These are phyloP conservation scores for Anastatica hierochuntica DNA, from an alignment of 345 rosid species.

Conservation along the genomic window DNA sequence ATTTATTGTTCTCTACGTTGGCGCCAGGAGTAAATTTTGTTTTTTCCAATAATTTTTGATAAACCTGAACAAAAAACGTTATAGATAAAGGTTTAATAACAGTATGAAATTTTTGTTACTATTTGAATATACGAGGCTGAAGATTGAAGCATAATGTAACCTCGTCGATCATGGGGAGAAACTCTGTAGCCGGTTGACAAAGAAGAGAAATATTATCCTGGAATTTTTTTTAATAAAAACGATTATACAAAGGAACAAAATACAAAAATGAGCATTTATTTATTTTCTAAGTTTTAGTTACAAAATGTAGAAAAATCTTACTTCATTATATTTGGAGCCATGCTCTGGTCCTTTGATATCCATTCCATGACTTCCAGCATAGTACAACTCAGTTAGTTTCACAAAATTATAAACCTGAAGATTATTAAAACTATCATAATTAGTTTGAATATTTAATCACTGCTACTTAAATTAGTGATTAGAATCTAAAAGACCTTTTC, in stretches of 20 bases:
- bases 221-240: too few species aligned
- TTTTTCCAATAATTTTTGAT: slow-evolving; percentile 40
- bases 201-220: slow-evolving; percentile 39
- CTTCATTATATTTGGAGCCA: slow-evolving; percentile 18
- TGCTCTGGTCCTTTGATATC: slow-evolving; percentile 92
- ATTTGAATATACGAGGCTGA: too few species aligned
- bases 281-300: too few species aligned
- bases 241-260: too few species aligned
- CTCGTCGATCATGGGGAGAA: slow-evolving; percentile 80
- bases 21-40: slow-evolving; percentile 64
- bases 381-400: slow-evolving; percentile 62
- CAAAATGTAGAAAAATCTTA: too few species aligned
- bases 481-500: slow-evolving; percentile 56
- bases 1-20: slow-evolving; percentile 84
- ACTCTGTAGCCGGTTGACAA: slow-evolving; percentile 84
- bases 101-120: too few species aligned
- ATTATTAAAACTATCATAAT: background rate
- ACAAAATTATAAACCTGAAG: slow-evolving; percentile 50
- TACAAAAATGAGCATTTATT: too few species aligned
- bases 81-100: too few species aligned
- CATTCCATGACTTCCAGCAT: slow-evolving; percentile 99
- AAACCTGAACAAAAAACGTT: slow-evolving; percentile 25
- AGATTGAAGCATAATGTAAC: too few species aligned
- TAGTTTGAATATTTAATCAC: too few species aligned
- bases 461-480: too few species aligned